phyloP scores from a whole-genome alignment of 176 grass and related monocot species.

The Rhynchospora tenuis region DNA sequence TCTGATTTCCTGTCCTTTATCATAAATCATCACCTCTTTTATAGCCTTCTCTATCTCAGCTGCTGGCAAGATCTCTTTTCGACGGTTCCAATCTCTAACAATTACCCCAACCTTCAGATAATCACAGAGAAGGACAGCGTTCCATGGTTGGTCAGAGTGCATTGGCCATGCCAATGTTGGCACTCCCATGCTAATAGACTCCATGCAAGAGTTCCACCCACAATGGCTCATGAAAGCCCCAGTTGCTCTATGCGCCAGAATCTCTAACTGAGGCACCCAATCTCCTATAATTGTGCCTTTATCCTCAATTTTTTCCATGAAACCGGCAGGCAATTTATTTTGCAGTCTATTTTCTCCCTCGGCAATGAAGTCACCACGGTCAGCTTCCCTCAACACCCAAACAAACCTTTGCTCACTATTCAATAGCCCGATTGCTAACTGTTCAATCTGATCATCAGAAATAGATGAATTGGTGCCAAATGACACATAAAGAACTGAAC shows the following conservation, averaged over 20 bases:
- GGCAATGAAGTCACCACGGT: constrained; percentile 18
- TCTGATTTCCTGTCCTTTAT: constrained; percentile 32
- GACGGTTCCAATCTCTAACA: constrained; percentile 38
- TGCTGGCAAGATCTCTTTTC: constrained; percentile 1
- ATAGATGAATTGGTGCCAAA: constrained; percentile 56
- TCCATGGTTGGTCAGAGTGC: constrained; percentile 59
- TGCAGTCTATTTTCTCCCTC: not conserved
- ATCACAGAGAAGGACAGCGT: constrained; percentile 20
- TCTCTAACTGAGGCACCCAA: constrained; percentile 80
- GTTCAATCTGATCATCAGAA: constrained; percentile 24
- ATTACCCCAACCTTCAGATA: constrained; percentile 24
- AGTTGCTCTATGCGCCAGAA: constrained; percentile 42
- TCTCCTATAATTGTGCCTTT: constrained; percentile 39
- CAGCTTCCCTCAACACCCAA: constrained; percentile 62
- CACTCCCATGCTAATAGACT: constrained; percentile 62
- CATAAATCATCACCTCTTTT: constrained; percentile 23
- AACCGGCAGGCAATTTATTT: not conserved
- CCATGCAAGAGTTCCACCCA: constrained; percentile 72
- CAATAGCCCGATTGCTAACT: constrained; percentile 39
- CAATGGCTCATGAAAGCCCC: constrained; percentile 81
- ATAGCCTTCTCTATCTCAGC: constrained; percentile 29
- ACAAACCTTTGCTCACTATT: constrained; percentile 44
- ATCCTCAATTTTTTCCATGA: constrained; percentile 2
- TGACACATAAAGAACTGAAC: constrained; percentile 65
- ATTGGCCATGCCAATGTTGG: constrained; percentile 66